Evolutionary conservation across 2,329 filamentous ascomycete genomes (phyloP).

Genomic region (Beauveria varroae): DNA sequence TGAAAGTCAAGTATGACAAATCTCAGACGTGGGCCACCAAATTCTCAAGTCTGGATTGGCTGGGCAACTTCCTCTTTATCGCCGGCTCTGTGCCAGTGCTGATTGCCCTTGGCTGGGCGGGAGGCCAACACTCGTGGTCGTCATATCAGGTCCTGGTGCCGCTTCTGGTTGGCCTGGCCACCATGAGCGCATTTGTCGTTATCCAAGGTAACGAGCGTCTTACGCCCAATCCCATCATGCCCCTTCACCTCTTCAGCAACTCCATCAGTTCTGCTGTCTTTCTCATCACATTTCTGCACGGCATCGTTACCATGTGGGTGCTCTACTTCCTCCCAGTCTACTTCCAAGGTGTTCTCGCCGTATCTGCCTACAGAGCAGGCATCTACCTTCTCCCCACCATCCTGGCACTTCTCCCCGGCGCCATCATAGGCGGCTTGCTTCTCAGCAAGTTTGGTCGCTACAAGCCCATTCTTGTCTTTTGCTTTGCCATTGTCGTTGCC

Average conservation of each 20-base stretch:
- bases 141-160: conserved; percentile 39
- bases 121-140: conserved; percentile 42
- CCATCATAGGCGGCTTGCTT: conserved; percentile 18
- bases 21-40: conserved; percentile 10
- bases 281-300: conserved; percentile 17
- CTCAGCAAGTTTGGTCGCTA: conserved; percentile 26
- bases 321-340: conserved; percentile 39
- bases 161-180: conserved; percentile 34
- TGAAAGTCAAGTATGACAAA: conserved; percentile 17
- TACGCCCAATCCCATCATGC: conserved; percentile 30
- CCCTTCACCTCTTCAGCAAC: conserved; percentile 36
- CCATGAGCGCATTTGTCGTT: conserved; percentile 27
- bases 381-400: conserved; percentile 26
- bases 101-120: conserved; percentile 46
- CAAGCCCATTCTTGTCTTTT: conserved; percentile 24
- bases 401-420: conserved; percentile 19
- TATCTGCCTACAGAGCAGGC: conserved; percentile 25
- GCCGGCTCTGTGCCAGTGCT: conserved; percentile 32
- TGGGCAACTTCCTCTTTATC: conserved; percentile 33
- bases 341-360: conserved; percentile 35
- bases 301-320: conserved; percentile 25
- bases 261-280: conserved; percentile 24
- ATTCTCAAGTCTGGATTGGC: conserved; percentile 28
- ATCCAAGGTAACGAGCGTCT: conserved; percentile 23
- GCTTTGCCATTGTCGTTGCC: conserved; percentile 27